Evolutionary conservation across 768 basidiomycete genomes (phyloP).

Genomic region (Panaeolus cyanescens): DNA sequence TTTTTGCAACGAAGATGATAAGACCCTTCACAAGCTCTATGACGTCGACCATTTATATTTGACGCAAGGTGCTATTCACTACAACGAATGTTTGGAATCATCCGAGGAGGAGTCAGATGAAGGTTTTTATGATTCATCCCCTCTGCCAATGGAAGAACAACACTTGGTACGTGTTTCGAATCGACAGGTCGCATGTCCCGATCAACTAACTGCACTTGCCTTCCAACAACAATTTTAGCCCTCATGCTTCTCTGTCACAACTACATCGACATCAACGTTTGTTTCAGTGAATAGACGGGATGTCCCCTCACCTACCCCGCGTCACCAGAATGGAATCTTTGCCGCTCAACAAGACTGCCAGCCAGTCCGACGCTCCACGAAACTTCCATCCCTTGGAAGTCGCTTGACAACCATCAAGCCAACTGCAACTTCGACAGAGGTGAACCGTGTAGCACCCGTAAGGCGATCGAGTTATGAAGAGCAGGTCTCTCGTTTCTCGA

Average conservation of each 20-base stretch:
- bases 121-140: constrained; percentile 1
- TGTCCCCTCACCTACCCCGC: neutral
- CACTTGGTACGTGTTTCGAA: neutral
- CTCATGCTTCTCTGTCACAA: constrained; percentile 1
- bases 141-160: neutral
- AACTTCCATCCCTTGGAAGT: neutral
- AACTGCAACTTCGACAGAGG: neutral
- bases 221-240: neutral
- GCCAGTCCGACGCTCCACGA: neutral
- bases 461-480: neutral
- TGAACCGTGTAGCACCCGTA: neutral
- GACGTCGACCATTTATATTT: constrained; percentile 1
- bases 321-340: neutral
- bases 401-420: neutral
- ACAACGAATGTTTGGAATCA: neutral
- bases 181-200: neutral
- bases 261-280: constrained; percentile 6
- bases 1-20: constrained; percentile 1
- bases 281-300: neutral
- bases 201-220: neutral
- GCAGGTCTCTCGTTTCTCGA: neutral
- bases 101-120: neutral
- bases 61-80: neutral
- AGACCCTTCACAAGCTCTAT: neutral
- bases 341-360: neutral